Evolutionary conservation across 2,329 filamentous ascomycete species (phyloP).

Genomic region (Pseudogymnoascus sp.): DNA sequence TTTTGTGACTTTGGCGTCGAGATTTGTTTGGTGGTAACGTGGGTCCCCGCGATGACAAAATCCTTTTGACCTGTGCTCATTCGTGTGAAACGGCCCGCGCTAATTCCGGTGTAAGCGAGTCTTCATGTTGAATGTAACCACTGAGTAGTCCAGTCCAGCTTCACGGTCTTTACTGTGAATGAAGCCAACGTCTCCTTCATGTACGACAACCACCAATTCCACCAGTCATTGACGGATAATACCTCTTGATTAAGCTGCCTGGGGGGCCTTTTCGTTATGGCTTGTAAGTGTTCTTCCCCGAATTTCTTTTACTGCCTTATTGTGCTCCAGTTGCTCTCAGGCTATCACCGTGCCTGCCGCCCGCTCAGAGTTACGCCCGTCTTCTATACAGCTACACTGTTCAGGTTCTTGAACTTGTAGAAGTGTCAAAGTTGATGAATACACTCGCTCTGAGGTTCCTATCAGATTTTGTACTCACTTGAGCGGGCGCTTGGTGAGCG

Average conservation of each 20-base stretch:
- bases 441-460: not conserved
- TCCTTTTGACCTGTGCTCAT: slow-evolving; percentile 8
- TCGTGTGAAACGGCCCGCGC: slow-evolving; percentile 8
- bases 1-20: slow-evolving; percentile 2
- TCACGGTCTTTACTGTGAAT: slow-evolving; percentile 1
- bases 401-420: not conserved
- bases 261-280: slow-evolving; percentile 27
- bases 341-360: slow-evolving; percentile 19
- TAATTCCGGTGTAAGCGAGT: slow-evolving; percentile 6
- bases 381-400: not conserved
- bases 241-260: slow-evolving; percentile 14
- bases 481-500: not conserved
- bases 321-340: slow-evolving; percentile 14
- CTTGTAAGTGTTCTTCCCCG: slow-evolving; percentile 30
- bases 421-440: not conserved
- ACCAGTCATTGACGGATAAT: slow-evolving; percentile 10
- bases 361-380: slow-evolving; percentile 13
- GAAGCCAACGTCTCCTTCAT: slow-evolving; percentile 5
- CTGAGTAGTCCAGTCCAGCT: slow-evolving; percentile 6
- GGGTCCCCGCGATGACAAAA: slow-evolving; percentile 8
- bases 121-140: slow-evolving; percentile 8
- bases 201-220: slow-evolving; percentile 6
- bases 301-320: slow-evolving; percentile 12
- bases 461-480: not conserved
- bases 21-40: slow-evolving; percentile 9